Conservation (phyloP, 768 basidiomycete genomes). For the Xerocomellus amylosporus region DNA sequence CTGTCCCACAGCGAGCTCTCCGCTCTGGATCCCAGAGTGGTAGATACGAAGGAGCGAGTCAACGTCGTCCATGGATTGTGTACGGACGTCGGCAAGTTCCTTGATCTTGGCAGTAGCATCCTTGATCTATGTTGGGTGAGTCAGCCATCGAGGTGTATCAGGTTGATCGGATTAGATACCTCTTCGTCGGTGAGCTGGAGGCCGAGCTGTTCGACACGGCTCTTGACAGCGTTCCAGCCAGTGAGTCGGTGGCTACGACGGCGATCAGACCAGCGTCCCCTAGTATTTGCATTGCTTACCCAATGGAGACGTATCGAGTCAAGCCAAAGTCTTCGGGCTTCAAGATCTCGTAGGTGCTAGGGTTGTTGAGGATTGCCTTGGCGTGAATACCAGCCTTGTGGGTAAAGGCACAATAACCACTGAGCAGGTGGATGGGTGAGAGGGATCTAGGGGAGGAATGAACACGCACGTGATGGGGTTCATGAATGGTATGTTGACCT, state of each 20-base stretch:
- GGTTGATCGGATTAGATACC: conserved; percentile 35
- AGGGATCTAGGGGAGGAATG: neutral
- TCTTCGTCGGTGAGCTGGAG: conserved; percentile 87
- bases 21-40: conserved; percentile 90
- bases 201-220: conserved; percentile 95
- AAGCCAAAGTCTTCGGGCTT: conserved; percentile 99
- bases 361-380: conserved; percentile 99
- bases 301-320: conserved; percentile 96
- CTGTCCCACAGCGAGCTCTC: conserved; percentile 92
- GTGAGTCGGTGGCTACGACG: conserved; percentile 79
- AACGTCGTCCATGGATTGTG: conserved; percentile 99
- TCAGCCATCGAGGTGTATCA: conserved; percentile 5
- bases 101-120: conserved; percentile 99
- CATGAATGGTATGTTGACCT: conserved; percentile 96
- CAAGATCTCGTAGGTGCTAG: conserved; percentile 97
- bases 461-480: conserved; percentile 80
- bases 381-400: conserved; percentile 99
- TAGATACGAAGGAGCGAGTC: conserved; percentile 95
- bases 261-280: conserved; percentile 1
- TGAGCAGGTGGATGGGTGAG: conserved; percentile 31
- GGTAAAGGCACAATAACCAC: conserved; percentile 99
- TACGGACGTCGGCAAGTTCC: conserved; percentile 96
- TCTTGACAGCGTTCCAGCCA: conserved; percentile 99
- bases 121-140: conserved; percentile 62
- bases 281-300: conserved; percentile 40